phyloP scores from a whole-genome alignment of 306 rosid genomes.

The Prunus campanulata region DNA sequence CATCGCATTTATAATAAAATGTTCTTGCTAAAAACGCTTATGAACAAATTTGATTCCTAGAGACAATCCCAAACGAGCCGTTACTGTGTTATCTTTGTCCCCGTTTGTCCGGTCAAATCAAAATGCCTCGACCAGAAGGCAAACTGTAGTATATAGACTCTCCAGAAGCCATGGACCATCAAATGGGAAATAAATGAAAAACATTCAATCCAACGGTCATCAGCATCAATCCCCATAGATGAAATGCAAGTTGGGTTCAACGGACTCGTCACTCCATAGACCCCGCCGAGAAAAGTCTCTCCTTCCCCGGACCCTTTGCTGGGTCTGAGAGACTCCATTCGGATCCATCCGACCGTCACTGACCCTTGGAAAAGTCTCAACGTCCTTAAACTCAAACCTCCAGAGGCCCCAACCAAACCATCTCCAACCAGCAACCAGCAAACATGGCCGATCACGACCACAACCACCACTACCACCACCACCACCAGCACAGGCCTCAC shows the following conservation, averaged over 20 bases:
- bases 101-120: no score
- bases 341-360: background rate
- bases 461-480: conserved; percentile 40
- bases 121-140: no score
- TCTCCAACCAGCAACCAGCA: conserved; percentile 1
- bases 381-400: background rate
- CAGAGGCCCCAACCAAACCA: background rate
- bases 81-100: no score
- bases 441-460: conserved; percentile 63
- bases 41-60: no score
- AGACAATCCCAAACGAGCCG: no score
- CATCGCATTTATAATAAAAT: no score
- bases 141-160: no score
- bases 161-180: no score
- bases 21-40: no score
- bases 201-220: background rate
- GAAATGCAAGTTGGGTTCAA: background rate
- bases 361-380: background rate
- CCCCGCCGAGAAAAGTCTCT: background rate
- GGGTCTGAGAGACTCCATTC: background rate
- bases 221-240: background rate
- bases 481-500: conserved; percentile 58
- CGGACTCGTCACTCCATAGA: background rate
- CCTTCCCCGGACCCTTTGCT: background rate
- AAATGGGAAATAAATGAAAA: background rate